phyloP scores from a whole-genome alignment of 2,329 filamentous ascomycete genomes.

The Decorospora gaudefroyi region DNA sequence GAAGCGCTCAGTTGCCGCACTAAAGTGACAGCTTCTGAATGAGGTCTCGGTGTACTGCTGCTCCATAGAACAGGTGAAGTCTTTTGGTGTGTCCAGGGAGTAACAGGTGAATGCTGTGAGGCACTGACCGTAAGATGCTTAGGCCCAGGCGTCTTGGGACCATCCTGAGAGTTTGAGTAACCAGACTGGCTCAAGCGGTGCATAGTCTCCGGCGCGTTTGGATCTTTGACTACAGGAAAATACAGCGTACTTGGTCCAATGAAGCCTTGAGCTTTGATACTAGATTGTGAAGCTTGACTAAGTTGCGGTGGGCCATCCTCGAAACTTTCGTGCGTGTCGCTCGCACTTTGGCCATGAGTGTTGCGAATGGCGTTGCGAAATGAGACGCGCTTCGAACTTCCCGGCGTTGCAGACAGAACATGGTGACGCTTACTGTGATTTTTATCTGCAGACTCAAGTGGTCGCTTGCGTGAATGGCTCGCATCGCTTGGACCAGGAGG shows the following conservation, averaged over 20 bases:
- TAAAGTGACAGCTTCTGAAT: slow-evolving; percentile 26
- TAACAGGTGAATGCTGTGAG: slow-evolving; percentile 30
- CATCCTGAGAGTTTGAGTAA: slow-evolving; percentile 55
- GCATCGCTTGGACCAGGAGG: slow-evolving; percentile 3
- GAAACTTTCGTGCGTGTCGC: slow-evolving; percentile 3
- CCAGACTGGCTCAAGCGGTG: slow-evolving; percentile 69
- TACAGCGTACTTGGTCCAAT: slow-evolving; percentile 56
- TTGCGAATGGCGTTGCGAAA: slow-evolving; percentile 15
- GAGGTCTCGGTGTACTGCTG: slow-evolving; percentile 22
- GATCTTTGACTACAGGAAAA: slow-evolving; percentile 79
- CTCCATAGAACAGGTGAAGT: slow-evolving; percentile 23
- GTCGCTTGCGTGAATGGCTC: slow-evolving; percentile 26
- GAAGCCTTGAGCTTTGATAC: slow-evolving; percentile 44
- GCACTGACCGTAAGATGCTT: slow-evolving; percentile 24
- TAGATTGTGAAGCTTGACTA: slow-evolving; percentile 48
- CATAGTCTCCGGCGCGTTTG: slow-evolving; percentile 66
- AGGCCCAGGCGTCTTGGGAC: slow-evolving; percentile 33
- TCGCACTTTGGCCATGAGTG: background rate
- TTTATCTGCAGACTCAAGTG: slow-evolving; percentile 12
- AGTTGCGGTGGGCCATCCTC: slow-evolving; percentile 17
- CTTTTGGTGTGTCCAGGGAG: slow-evolving; percentile 44
- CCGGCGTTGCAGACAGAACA: slow-evolving; percentile 13
- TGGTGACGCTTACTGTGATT: slow-evolving; percentile 22
- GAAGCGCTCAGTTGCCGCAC: slow-evolving; percentile 20
- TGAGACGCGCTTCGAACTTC: slow-evolving; percentile 13